Evolutionary conservation across 2,329 filamentous ascomycete genomes (phyloP), one percentile per base, ranked within the genome.

Genomic region (Fusarium penzigii): DNA sequence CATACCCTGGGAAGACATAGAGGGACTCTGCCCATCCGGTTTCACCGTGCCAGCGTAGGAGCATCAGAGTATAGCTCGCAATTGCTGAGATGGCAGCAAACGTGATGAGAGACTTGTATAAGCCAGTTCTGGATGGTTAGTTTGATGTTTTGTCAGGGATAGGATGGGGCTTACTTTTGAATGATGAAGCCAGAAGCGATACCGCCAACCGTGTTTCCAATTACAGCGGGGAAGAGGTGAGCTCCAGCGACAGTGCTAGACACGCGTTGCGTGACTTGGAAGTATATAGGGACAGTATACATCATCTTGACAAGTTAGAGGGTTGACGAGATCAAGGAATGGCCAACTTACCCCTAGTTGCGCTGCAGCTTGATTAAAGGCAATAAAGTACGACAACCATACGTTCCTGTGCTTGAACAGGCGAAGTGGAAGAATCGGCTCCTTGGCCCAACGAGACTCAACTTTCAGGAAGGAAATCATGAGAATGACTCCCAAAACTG

Each of bases 261-360:
- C 3, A 78, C 78, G 1, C 75, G 72, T 6, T 79, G 72, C 0
- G 85, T 86, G 1, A 87, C 79, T 51, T 88, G 83, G 57, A 90
- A 90, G 69, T 90, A 90, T 0, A 90, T 68, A 0, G 87, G 87
- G 0, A 89, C 79, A 0, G 80, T 78, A 48, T 84, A 86, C 81
- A 89, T 85, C 59, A 63, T 62, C 60, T 63, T 5, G 20, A 25
- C 4, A 7, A 25, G 20, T 25, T 25, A 25, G 20, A 25, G 20
- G 20, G 20, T 25, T 7, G 20, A 25, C 7, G 20, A 25, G 4
- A 25, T 25, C 5, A 25, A 25, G 7, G 20, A 25, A 25, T 25
- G 20, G 20, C 20, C 20, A 7, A 53, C 61, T 43, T 3, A 56
- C 55, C 7, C 55, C 55, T 3, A 65, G 49, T 66, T 75, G 59